Conservation (phyloP, 2,329 filamentous ascomycete genomes). For the Furcasterigmium furcatum region DNA sequence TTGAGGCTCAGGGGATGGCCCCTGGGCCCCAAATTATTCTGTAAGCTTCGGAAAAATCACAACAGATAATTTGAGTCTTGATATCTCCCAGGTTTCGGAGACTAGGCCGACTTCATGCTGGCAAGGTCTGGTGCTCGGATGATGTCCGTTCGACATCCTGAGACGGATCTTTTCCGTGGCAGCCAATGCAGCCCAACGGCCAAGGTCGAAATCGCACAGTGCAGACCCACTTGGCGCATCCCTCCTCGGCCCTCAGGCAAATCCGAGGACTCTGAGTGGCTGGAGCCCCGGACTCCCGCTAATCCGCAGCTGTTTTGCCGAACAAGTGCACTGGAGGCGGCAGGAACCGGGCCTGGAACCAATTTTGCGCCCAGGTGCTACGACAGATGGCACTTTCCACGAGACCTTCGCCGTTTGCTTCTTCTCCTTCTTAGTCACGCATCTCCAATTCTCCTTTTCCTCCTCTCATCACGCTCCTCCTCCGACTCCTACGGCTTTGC, state of each 20-base stretch:
- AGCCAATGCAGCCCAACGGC: no score
- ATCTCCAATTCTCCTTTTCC: background rate
- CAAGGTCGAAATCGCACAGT: no score
- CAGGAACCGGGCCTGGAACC: background rate
- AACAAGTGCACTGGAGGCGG: background rate
- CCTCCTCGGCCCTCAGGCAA: background rate
- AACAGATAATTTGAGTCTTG: no score
- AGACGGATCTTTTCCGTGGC: no score
- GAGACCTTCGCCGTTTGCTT: background rate
- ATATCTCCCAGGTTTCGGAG: no score
- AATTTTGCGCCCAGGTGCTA: background rate
- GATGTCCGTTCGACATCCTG: no score
- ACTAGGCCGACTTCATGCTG: no score
- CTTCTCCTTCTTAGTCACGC: background rate
- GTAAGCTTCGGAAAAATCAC: no score
- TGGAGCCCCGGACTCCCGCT: background rate
- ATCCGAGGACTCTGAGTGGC: constrained; percentile 1
- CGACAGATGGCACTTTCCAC: background rate
- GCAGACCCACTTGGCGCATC: no score
- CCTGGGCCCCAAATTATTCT: no score
- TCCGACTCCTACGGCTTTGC: background rate
- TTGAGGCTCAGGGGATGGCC: no score
- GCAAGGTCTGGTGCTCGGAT: no score
- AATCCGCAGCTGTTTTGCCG: background rate
- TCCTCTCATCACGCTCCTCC: background rate